Percentiles rank a stretch among this genome's conserved stretches.
phyloP scores from a whole-genome alignment of 2,329 filamentous ascomycete genomes.

The Penicillium sp. region DNA sequence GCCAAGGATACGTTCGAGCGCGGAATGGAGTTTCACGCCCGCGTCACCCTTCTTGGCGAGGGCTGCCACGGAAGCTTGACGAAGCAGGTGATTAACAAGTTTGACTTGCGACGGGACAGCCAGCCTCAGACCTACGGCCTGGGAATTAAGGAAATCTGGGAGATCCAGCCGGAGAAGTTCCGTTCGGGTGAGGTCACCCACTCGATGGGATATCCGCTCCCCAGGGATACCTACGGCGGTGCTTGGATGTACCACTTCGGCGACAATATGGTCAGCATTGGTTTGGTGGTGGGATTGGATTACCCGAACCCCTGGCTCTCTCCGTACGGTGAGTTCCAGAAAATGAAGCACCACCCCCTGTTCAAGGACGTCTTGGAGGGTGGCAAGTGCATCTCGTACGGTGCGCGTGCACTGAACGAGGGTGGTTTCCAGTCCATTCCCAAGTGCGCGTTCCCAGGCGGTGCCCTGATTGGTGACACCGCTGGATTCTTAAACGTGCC shows the following conservation, averaged over 20 bases:
- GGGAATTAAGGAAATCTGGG: constrained; percentile 96
- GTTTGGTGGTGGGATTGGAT: constrained; percentile 88
- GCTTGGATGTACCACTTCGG: constrained; percentile 99
- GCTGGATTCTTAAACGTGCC: constrained; percentile 96
- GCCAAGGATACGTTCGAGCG: constrained; percentile 90
- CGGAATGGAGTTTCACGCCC: constrained; percentile 97
- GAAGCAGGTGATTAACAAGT: constrained; percentile 94
- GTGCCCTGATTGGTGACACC: constrained; percentile 91
- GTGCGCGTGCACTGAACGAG: constrained; percentile 85
- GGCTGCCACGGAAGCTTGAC: constrained; percentile 93
- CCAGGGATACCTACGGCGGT: constrained; percentile 87
- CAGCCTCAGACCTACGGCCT: constrained; percentile 94
- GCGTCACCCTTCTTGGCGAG: constrained; percentile 87
- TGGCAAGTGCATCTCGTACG: constrained; percentile 96
- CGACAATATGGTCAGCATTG: constrained; percentile 90
- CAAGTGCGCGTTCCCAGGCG: constrained; percentile 93
- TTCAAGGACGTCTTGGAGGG: constrained; percentile 86
- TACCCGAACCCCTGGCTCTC: constrained; percentile 96
- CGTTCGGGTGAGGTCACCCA: constrained; percentile 80
- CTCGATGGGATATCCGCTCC: constrained; percentile 87
- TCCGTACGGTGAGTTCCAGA: constrained; percentile 95
- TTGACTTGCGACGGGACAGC: constrained; percentile 81
- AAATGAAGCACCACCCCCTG: constrained; percentile 95
- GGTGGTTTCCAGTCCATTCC: constrained; percentile 97
- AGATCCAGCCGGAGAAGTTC: constrained; percentile 90